Evolutionary conservation across 805 yeast species (phyloP).

Genomic region (Saturnispora ahearnii): DNA sequence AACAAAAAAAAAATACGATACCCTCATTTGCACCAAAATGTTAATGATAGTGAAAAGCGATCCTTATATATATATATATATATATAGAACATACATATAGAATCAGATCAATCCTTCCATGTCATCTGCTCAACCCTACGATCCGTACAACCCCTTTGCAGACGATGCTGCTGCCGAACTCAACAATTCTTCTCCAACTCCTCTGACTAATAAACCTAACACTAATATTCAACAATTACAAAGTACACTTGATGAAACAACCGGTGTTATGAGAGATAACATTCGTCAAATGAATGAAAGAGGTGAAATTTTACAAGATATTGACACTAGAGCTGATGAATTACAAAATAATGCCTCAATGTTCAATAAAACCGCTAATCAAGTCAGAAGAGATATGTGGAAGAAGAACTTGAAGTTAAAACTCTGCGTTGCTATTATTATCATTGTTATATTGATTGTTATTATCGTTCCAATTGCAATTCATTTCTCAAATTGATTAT

Average conservation of each 20-base stretch:
- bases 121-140: constrained; percentile 29
- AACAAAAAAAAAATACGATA: too few species aligned
- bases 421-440: constrained; percentile 72
- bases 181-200: constrained; percentile 4
- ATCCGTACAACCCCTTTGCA: constrained; percentile 28
- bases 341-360: constrained; percentile 89
- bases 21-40: too few species aligned
- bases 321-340: constrained; percentile 89
- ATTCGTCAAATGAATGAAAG: constrained; percentile 91
- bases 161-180: constrained; percentile 25
- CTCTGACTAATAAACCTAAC: constrained; percentile 12
- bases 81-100: background rate
- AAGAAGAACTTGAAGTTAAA: constrained; percentile 97
- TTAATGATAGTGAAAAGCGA: too few species aligned
- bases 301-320: constrained; percentile 87
- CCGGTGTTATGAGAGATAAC: constrained; percentile 95
- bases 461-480: constrained; percentile 89
- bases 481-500: constrained; percentile 45
- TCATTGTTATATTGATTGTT: constrained; percentile 75
- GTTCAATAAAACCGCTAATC: constrained; percentile 92
- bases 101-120: constrained; percentile 5
- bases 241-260: constrained; percentile 55
- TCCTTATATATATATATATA: background rate
- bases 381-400: constrained; percentile 98
- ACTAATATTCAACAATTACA: constrained; percentile 23